Conservation (phyloP, 345 rosid genomes). For the Turnera subulata region DNA sequence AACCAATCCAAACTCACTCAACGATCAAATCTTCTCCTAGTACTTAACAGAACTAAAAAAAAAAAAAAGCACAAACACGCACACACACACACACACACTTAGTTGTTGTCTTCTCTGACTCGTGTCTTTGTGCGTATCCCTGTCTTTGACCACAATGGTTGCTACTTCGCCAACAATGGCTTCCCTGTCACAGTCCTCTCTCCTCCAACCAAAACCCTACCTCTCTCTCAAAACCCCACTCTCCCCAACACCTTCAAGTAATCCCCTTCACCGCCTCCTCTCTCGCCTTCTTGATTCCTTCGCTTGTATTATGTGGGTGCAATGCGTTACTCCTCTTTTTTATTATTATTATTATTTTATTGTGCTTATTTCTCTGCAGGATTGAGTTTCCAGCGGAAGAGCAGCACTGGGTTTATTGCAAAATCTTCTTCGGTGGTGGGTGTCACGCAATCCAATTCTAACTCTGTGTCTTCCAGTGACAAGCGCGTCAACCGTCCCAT, state of each 20-base stretch:
- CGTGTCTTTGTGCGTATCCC: too few relatives aligned
- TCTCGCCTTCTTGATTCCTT: background rate
- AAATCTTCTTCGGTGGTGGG: slow-evolving; percentile 43
- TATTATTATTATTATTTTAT: too few relatives aligned
- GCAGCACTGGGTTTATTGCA: slow-evolving; percentile 29
- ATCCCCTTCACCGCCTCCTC: background rate
- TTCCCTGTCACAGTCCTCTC: slow-evolving; percentile 8
- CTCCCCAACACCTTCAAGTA: slow-evolving; percentile 24
- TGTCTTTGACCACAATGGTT: slow-evolving; percentile 7
- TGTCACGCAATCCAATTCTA: slow-evolving; percentile 32
- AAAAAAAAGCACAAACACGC: too few relatives aligned
- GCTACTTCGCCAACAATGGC: slow-evolving; percentile 1
- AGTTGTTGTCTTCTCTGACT: too few relatives aligned
- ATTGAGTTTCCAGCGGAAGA: slow-evolving; percentile 33
- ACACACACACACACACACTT: too few relatives aligned
- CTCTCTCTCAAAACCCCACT: slow-evolving; percentile 11
- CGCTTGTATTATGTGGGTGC: background rate
- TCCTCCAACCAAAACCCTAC: slow-evolving; percentile 17
- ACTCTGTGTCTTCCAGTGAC: slow-evolving; percentile 20
- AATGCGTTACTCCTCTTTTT: background rate
- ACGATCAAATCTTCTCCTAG: too few relatives aligned
- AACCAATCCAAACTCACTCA: too few relatives aligned
- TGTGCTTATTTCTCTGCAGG: slow-evolving; percentile 27
- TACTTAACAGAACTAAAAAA: too few relatives aligned
- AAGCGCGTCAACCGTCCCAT: slow-evolving; percentile 46